Base-by-base conservation (phyloP, 495 filamentous ascomycete genomes). In the Annulohypoxylon stygium region DNA sequence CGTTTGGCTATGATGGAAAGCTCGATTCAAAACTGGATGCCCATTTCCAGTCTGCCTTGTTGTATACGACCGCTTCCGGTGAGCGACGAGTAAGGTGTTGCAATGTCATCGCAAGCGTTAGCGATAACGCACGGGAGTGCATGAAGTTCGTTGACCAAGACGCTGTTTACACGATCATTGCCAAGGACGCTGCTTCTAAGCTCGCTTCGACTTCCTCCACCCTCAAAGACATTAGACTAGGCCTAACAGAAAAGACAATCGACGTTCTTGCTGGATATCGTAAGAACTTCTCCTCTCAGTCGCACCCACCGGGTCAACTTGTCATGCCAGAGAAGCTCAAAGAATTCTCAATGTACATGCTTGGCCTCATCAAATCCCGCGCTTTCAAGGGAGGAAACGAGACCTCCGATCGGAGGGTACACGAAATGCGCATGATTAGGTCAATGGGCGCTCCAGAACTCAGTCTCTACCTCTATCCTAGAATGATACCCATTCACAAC, bases 1-100 rank as follows among this genome's bases (percentile, higher is more conserved):
- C 94, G 67, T 99, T 99, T 82, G 92, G 90, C 77, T 97, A 98
- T 77, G 96, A 99, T 79, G 96, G 97, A 55, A 99, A 98, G 80
- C 89, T 99, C 16, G 96, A 98, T 82, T 84, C 94, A 23, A 97
- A 97, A 78, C 87, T 98, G 18, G 96, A 99, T 78, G 95, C 95
- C 3, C 97, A 99, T 83, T 99, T 99, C 87, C 96, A 99, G 81
- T 92, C 93, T 25, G 96, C 96, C 0, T 83, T 98, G 30, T 88
- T 99, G 14, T 98, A 98, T 79, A 99, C 96, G 0, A 97, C 96
- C 9, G 92, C 93, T 8, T 90, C 88, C 61, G 96, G 96, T 5
- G 91, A 99, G 79, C 90, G 96, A 33, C 88, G 96, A 43, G 96
- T 99, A 26, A 88, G 96, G 60, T 99, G 96, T 81, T 91, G 88